Conservation (phyloP, 2,329 filamentous ascomycete species). For the Colletotrichum nymphaeae region DNA sequence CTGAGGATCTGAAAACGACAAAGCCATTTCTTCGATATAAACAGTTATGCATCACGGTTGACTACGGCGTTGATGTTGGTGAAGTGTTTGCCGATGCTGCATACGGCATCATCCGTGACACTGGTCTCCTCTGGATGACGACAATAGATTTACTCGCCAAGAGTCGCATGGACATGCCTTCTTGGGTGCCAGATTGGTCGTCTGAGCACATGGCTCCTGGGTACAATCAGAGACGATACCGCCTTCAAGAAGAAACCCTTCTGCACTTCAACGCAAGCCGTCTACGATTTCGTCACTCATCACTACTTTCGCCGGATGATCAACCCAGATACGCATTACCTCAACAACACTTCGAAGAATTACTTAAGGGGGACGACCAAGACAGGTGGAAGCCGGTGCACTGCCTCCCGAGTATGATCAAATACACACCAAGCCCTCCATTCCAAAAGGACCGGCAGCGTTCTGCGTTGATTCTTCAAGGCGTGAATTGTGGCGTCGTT, state of each 20-base stretch:
- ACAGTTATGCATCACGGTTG: neutral
- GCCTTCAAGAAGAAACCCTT: neutral
- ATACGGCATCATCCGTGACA: neutral
- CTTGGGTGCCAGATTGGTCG: conserved; percentile 37
- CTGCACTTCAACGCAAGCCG: conserved; percentile 18
- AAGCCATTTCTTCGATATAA: neutral
- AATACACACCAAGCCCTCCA: neutral
- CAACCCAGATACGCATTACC: neutral
- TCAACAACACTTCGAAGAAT: neutral
- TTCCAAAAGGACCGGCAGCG: no score
- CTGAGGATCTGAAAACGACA: neutral
- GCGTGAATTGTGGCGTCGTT: neutral
- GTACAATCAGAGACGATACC: neutral
- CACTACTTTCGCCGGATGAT: neutral
- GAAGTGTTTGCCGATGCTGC: neutral
- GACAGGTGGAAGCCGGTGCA: neutral
- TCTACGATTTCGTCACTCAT: neutral
- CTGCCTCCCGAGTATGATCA: neutral
- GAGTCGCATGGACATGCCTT: conserved; percentile 18
- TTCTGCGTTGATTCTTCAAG: neutral
- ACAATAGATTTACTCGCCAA: conserved; percentile 28
- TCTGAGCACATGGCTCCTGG: conserved; percentile 2
- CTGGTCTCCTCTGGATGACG: conserved; percentile 26
- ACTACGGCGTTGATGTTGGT: neutral
- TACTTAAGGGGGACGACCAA: neutral